Evolutionary conservation across 352 stramenopile species (phyloP).

Genomic region (Pythium phragmiticola): DNA sequence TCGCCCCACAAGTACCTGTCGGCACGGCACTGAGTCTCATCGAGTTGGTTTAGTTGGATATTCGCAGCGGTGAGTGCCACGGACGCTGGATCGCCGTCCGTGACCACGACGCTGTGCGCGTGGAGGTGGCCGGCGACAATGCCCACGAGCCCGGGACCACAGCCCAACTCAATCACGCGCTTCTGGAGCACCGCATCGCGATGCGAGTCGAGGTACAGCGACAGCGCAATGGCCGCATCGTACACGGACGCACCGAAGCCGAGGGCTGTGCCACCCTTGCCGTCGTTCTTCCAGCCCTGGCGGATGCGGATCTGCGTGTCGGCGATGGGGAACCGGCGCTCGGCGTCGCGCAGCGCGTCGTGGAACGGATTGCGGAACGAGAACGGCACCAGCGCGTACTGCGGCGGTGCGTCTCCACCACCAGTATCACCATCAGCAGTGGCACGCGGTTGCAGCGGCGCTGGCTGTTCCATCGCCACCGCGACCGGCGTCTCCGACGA

Average conservation of each 20-base stretch:
- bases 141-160: conserved; percentile 68
- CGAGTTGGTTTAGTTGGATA: conserved; percentile 39
- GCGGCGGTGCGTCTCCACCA: conserved; percentile 1
- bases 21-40: conserved; percentile 29
- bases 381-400: conserved; percentile 57
- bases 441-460: conserved; percentile 2
- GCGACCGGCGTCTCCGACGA: neutral
- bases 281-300: conserved; percentile 77
- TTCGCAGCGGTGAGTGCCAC: conserved; percentile 67
- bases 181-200: conserved; percentile 47
- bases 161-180: conserved; percentile 71
- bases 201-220: conserved; percentile 70
- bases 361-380: conserved; percentile 78
- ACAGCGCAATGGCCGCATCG: conserved; percentile 72
- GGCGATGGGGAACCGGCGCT: conserved; percentile 68
- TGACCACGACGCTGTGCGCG: conserved; percentile 49
- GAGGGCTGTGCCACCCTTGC: conserved; percentile 62
- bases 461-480: conserved; percentile 26
- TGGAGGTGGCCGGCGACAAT: conserved; percentile 60
- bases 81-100: conserved; percentile 69
- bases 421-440: neutral
- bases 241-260: conserved; percentile 85
- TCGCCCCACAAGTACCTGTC: conserved; percentile 68
- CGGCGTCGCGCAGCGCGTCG: conserved; percentile 60
- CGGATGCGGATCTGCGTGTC: conserved; percentile 57